Base-by-base conservation (phyloP, 345 rosid genomes). In the Hibiscus syriacus region DNA sequence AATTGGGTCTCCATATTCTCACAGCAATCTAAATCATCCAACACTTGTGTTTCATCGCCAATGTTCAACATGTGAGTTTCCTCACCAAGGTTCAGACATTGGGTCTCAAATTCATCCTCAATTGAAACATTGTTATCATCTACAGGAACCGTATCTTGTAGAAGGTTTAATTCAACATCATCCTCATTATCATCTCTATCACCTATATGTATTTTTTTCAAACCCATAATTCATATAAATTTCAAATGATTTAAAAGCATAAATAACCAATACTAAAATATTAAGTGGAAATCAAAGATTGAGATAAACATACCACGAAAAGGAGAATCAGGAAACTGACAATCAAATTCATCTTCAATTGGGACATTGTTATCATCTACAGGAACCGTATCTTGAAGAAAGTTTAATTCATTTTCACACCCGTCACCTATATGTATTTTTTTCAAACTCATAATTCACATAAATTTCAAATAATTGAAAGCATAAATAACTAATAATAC, bases 101-200 rank as follows among this genome's bases (percentile, higher is more conserved):
- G 84, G 56, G 82, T 81, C 59, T 81, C 82, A 12, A 57, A 72
- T 4, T 49, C 65, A 38, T 81, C 67, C 45, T 70, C 64, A 16
- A 46, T 54, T 53, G 19, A 16, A 30, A 57, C 64, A 19, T 70
- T 36, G 68, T 54, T 23, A 30, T 77, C 83, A 20, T 77, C 76
- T 22, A 77, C 64, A 66, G 73, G 69, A 55, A 43, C 69, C 0
- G 73, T 72, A 32, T 54, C 52, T 41, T 55, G 71, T n/a, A 58
- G 32, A 55, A 26, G 36, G 14, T 16, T 16, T 30, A 62, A 53
- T 30, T 50, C 46, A 68, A 67, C 56, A 19, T 19, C 64, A 57
- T 25, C 22, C 62, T 45, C 70, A n/a, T 17, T 5, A 77, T 70
- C 72, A 62, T 53, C 64, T 13, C 54, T 52, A 39, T 70, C 62